phyloP scores from a whole-genome alignment of 768 basidiomycete species.

The Serendipita sp. region DNA sequence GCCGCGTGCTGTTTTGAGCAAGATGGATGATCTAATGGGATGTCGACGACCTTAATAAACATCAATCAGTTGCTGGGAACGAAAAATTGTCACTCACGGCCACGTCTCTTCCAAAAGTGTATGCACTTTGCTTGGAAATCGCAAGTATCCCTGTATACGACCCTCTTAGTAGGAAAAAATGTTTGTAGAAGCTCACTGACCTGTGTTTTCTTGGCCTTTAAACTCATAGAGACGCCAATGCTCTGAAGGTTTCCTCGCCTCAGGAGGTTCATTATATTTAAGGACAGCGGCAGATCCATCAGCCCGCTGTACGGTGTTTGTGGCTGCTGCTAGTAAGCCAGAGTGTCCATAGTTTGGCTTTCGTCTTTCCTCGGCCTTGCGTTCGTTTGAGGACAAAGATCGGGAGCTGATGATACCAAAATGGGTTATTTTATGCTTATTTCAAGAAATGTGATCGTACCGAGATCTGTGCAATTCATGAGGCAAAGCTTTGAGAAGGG shows the following conservation, averaged over 20 bases:
- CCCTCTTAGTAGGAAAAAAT: not conserved
- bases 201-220: slow-evolving; percentile 84
- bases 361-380: slow-evolving; percentile 32
- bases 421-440: slow-evolving; percentile 17
- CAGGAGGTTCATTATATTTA: slow-evolving; percentile 97
- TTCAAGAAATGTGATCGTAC: slow-evolving; percentile 32
- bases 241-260: slow-evolving; percentile 77
- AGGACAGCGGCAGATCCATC: slow-evolving; percentile 71
- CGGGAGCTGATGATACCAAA: not conserved
- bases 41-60: slow-evolving; percentile 29
- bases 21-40: slow-evolving; percentile 87
- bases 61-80: not conserved
- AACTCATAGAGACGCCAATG: slow-evolving; percentile 97
- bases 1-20: slow-evolving; percentile 98
- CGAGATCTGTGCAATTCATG: slow-evolving; percentile 36
- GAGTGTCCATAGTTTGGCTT: slow-evolving; percentile 86
- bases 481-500: slow-evolving; percentile 19
- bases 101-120: slow-evolving; percentile 80
- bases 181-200: slow-evolving; percentile 31
- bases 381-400: not conserved
- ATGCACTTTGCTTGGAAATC: slow-evolving; percentile 86
- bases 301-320: slow-evolving; percentile 66
- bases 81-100: slow-evolving; percentile 34
- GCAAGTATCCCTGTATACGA: slow-evolving; percentile 62
- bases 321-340: slow-evolving; percentile 87